Evolutionary conservation across 345 rosid species (phyloP), one percentile per base, ranked within the genome.

Genomic region (Boechera retrofracta): DNA sequence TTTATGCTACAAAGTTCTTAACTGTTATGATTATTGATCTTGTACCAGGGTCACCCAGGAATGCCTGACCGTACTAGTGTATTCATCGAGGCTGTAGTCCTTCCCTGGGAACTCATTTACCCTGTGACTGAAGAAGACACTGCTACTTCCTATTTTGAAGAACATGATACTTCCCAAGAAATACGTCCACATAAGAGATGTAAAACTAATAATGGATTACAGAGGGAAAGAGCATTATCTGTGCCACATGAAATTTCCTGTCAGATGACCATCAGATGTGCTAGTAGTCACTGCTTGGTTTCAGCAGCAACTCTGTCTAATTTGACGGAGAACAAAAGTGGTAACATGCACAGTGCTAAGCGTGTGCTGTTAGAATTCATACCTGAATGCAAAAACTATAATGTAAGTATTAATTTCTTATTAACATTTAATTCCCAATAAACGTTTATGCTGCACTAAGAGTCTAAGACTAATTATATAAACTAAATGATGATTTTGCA

Each of bases 41-140:
- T 86, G 88, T 82, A 79, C 83, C 83, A 74, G 79, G 84, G 75
- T 70, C 86, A 79, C 64, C 83, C 77, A 58, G 71, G 77, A 68
- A 66, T 77, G 74, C 74, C 81, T 35, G 80, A 84, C 15, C 74
- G 76, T 33, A 70, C 80, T 58, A 72, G 82, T 55, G 62, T 78
- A 65, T 89, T 89, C 78, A 83, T 81, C 24, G 98, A 94, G 88
- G 96, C 89, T 45, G 39, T 82, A 41, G 52, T 92, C 81, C 73
- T 90, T 78, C 95, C 97, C 45, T 91, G 91, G 94, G 85, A 86
- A 78, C 80, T 94, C 68, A 76, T 79, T 81, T 84, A 91, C 77
- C 35, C 77, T 71, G 86, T 69, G 62, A 83, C 82, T 70, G 85
- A 81, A 74, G 87, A 78, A 72, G 73, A 69, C 41, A 29, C 74